Percentiles rank a stretch among this genome's conserved stretches.
Evolutionary conservation across 2,329 filamentous ascomycete species (phyloP).

Genomic region (Ceratocystis diversiconidia): DNA sequence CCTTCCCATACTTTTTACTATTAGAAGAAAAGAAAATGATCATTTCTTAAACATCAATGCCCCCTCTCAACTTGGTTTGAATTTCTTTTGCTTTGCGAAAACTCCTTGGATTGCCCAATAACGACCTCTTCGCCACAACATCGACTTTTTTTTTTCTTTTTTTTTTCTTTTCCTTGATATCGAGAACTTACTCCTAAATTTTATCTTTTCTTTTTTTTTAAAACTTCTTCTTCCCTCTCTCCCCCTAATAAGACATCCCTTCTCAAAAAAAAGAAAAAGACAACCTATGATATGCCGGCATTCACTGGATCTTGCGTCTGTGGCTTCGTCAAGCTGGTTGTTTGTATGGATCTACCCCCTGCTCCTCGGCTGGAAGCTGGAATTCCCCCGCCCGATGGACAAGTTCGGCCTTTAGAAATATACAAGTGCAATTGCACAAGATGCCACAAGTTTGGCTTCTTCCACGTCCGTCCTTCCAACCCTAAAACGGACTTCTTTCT

Average conservation of each 20-base stretch:
- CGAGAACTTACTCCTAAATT: not conserved
- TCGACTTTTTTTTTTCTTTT: not conserved
- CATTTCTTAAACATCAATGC: not conserved
- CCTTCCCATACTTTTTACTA: not conserved
- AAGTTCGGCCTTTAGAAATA: constrained; percentile 32
- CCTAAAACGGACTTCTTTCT: constrained; percentile 32
- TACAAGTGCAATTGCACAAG: constrained; percentile 31
- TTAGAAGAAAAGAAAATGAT: not conserved
- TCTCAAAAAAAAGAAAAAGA: too few relatives aligned
- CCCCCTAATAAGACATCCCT: not conserved
- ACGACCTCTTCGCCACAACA: not conserved
- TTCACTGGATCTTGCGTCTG: constrained; percentile 14
- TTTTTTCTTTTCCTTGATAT: not conserved
- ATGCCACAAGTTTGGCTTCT: constrained; percentile 32
- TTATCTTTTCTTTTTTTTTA: not conserved
- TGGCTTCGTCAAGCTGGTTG: constrained; percentile 14
- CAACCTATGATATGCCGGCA: constrained; percentile 5
- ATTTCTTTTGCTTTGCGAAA: not conserved
- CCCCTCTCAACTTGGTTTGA: not conserved
- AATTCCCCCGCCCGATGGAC: constrained; percentile 20
- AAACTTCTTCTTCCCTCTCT: not conserved
- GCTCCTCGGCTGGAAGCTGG: constrained; percentile 5
- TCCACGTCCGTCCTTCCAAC: constrained; percentile 28
- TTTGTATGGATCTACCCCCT: constrained; percentile 13
- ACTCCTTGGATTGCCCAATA: not conserved